A percentile compares a stretch with the other conserved stretches of the same genome.
phyloP scores from a whole-genome alignment of 371 early-diverging fungal genomes.

The Chytridium lagenaria region DNA sequence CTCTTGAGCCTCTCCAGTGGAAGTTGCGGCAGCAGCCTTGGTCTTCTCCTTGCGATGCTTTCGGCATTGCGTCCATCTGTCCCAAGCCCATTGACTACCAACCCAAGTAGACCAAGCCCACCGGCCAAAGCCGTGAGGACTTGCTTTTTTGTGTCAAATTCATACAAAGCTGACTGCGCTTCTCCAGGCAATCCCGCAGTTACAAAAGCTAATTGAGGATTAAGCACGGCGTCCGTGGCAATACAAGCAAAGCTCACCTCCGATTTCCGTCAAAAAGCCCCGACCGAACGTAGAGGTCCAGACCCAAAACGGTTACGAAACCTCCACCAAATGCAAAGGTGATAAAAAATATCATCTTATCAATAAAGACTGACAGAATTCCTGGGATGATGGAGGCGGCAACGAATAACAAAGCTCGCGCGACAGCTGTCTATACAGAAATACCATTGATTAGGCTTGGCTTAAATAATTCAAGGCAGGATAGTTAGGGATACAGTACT shows the following conservation, averaged over 20 bases:
- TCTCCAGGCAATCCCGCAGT: neutral
- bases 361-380: slow-evolving; percentile 18
- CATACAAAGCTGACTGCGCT: neutral
- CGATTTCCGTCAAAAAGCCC: slow-evolving; percentile 20
- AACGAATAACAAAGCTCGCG: slow-evolving; percentile 12
- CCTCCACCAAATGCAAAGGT: slow-evolving; percentile 2
- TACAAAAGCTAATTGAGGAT: neutral
- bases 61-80: neutral
- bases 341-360: slow-evolving; percentile 6
- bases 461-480: no score
- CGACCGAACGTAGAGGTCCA: slow-evolving; percentile 21
- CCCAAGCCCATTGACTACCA: slow-evolving; percentile 15
- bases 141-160: slow-evolving; percentile 21
- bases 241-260: neutral
- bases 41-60: neutral
- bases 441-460: no score
- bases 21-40: neutral
- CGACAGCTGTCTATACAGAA: neutral
- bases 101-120: slow-evolving; percentile 10
- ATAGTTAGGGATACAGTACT: no score
- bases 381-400: slow-evolving; percentile 8
- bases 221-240: neutral
- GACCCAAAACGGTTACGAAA: slow-evolving; percentile 14
- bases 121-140: slow-evolving; percentile 2
- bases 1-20: neutral